A percentile compares a stretch with the other conserved stretches of the same genome.
phyloP scores from a whole-genome alignment of 176 grass and related monocot species.

The Musa itinerans region DNA sequence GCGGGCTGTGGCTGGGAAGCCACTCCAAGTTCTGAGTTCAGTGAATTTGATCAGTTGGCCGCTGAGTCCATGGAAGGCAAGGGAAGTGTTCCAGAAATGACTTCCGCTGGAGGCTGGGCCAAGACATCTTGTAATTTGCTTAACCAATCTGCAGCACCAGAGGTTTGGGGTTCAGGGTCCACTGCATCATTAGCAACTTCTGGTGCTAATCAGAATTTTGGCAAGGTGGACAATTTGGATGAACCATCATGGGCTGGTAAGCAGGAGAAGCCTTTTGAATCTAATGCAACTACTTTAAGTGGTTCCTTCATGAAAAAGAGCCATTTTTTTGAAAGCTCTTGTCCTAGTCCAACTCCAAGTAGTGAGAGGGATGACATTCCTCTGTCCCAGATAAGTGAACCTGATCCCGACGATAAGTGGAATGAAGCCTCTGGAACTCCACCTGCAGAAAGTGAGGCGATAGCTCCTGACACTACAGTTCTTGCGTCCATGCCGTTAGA shows the following conservation, averaged over 20 bases:
- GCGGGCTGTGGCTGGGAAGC: constrained; percentile 40
- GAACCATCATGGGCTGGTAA: background rate
- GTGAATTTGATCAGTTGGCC: constrained; percentile 25
- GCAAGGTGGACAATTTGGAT: constrained; percentile 16
- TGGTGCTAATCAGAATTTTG: constrained; percentile 17
- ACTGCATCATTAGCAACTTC: constrained; percentile 23
- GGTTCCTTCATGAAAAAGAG: constrained; percentile 24
- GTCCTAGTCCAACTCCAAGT: constrained; percentile 44
- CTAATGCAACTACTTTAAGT: background rate
- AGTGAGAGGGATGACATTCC: constrained; percentile 18
- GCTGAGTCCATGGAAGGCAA: constrained; percentile 34
- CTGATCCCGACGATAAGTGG: constrained; percentile 16
- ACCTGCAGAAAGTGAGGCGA: constrained; percentile 17
- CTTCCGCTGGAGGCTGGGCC: constrained; percentile 40
- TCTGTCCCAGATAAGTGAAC: constrained; percentile 21
- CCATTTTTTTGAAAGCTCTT: constrained; percentile 30
- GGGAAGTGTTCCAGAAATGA: constrained; percentile 26
- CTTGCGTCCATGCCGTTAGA: constrained; percentile 33
- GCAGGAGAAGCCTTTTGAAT: constrained; percentile 15
- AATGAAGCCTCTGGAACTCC: constrained; percentile 34
- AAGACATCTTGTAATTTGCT: constrained; percentile 31
- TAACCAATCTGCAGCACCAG: constrained; percentile 32
- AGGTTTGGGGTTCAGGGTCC: constrained; percentile 29
- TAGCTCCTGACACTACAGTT: constrained; percentile 15
- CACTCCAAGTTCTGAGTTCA: constrained; percentile 16